Evolutionary conservation across 2,329 filamentous ascomycete species (phyloP), one percentile per base, ranked within the genome.

Genomic region (Paracamarosporium sp.): DNA sequence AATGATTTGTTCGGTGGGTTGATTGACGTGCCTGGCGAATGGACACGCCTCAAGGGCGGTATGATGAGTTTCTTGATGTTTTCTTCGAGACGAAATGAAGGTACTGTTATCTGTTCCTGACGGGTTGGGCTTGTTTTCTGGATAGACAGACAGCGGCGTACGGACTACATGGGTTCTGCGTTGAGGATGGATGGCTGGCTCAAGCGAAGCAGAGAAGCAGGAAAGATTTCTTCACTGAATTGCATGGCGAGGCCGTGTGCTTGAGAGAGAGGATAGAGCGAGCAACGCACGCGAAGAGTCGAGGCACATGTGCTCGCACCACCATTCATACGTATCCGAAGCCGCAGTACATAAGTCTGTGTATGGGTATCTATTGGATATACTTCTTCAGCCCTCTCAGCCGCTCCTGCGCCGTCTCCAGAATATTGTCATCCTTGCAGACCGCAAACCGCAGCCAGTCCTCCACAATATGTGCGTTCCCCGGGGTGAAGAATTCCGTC

Each of bases 361-460:
- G n/a, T n/a, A n/a, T 22, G 38, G n/a, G 6, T 41, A 41, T 22
- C 44, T 50, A 53, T 27, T 75, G 56, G 36, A 83, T 82, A 56
- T 81, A 83, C 70, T 82, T 81, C 72, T 78, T 82, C 67, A 84
- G 57, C 15, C 80, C 81, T 55, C 82, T 68, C 55, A 84, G 60
- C 50, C 82, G 69, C 61, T 83, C 80, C 72, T 82, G 80, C 1
- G 82, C 82, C 48, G 73, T 76, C 67, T 83, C 82, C 9, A 84
- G 69, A 12, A 98, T 87, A 41, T 91, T 86, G 72, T 99, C 93
- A 31, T 94, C 87, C 83, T 99, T 99, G 82, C 95, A 99, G 1
- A 99, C 93, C 0, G 95, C 95, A 74, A 98, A 98, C 24, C 95
- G 85, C 70, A 99, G 84, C 80, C 96, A 99, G 69, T 98, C 90